Base-by-base conservation (phyloP, 257 asterid species). In the Solanum tarijense region DNA sequence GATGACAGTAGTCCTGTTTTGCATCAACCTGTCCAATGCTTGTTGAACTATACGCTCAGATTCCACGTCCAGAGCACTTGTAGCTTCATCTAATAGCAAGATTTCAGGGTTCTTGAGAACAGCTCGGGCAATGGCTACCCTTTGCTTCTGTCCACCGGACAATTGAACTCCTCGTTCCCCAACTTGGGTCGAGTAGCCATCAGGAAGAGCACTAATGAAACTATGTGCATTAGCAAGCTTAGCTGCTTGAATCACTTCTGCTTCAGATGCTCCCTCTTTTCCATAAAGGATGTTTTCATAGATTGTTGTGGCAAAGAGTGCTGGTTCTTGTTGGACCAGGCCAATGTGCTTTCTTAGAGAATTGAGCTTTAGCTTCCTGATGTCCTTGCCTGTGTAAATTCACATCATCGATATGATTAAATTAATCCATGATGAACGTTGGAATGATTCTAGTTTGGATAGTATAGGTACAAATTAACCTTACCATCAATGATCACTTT, bases 321-420 rank as follows among this genome's bases (percentile, higher is more conserved):
- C 98, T 3, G 99, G 99, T 84, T 97, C 99, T 89, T 97, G 99
- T 87, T 95, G 99, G 88, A 96, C 99, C 34, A 97, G 85, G 62
- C 99, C 99, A 29, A 97, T 96, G 94, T 93, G 94, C 88, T 93
- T 97, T 89, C 99, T 92, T 4, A 95, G 38, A 6, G 98, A 94
- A 92, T 96, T 97, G 69, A 95, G 93, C 89, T 92, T 96, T 75
- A 97, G 93, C 71, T 92, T 95, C 96, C 90, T 97, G 86, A 96
- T 91, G 89, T 97, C 99, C 88, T 94, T 96, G 75, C 99, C 99
- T 97, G 94, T 86, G 65, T 65, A 86, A 74, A 34, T 82, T 29
- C 86, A 20, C 71, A 82, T 48, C 71, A 82, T 16, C 43, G 11
- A 82, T 82, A 82, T 18, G 43, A 31, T 82, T 48, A 82, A 82